Conservation (phyloP, 352 stramenopile genomes). For the Phytophthora sojae region DNA sequence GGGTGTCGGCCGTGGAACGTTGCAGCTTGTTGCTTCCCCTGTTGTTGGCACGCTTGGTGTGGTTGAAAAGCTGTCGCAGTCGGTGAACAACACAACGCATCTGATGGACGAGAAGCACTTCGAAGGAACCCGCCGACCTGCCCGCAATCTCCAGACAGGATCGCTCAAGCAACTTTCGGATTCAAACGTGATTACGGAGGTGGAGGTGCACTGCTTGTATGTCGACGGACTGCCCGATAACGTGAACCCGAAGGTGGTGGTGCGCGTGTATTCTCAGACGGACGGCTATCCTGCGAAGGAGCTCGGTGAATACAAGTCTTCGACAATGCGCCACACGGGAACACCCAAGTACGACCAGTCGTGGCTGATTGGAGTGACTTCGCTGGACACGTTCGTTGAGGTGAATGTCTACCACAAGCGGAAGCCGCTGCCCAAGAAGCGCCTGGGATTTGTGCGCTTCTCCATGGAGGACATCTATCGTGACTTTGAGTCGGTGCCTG, state of each 20-base stretch:
- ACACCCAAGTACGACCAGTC: slow-evolving; percentile 86
- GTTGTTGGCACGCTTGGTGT: slow-evolving; percentile 84
- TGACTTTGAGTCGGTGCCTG: slow-evolving; percentile 78
- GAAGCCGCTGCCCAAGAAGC: slow-evolving; percentile 86
- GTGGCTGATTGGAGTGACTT: slow-evolving; percentile 79
- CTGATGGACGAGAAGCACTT: slow-evolving; percentile 84
- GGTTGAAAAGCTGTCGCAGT: slow-evolving; percentile 87
- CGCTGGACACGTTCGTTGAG: slow-evolving; percentile 81
- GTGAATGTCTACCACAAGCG: slow-evolving; percentile 87
- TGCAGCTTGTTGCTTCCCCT: slow-evolving; percentile 83
- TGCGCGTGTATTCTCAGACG: slow-evolving; percentile 67
- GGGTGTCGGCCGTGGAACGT: slow-evolving; percentile 77
- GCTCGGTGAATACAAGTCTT: slow-evolving; percentile 75
- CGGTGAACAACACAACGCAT: slow-evolving; percentile 88
- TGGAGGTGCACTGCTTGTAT: slow-evolving; percentile 81
- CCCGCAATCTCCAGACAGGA: slow-evolving; percentile 63
- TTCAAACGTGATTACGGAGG: slow-evolving; percentile 88
- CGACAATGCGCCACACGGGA: slow-evolving; percentile 65
- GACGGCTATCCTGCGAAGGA: slow-evolving; percentile 54
- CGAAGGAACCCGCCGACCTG: slow-evolving; percentile 77
- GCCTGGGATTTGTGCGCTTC: slow-evolving; percentile 71
- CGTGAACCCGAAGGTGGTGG: slow-evolving; percentile 72
- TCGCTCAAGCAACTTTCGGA: slow-evolving; percentile 80
- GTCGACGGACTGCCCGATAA: slow-evolving; percentile 76
- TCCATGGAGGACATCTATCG: slow-evolving; percentile 90